phyloP scores from a whole-genome alignment of 2,329 filamentous ascomycete species.

The Emergomyces orientalis region DNA sequence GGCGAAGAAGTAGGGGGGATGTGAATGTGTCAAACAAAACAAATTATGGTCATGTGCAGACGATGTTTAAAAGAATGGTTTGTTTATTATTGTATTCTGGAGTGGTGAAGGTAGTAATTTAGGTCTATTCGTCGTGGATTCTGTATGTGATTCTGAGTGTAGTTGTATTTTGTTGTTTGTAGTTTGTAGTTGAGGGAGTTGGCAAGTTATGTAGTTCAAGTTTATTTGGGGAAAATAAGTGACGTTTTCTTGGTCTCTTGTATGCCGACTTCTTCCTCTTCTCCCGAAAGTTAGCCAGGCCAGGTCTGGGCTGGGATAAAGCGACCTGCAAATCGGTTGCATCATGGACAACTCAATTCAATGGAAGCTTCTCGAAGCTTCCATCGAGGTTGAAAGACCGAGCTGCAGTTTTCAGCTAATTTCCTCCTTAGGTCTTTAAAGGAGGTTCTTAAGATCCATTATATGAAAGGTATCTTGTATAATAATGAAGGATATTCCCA shows the following conservation, averaged over 20 bases:
- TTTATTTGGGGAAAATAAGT: neutral
- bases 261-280: no score
- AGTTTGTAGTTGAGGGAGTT: neutral
- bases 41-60: neutral
- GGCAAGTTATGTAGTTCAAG: neutral
- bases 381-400: conserved; percentile 10
- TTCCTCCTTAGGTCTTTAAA: neutral
- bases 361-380: conserved; percentile 34
- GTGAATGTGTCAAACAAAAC: neutral
- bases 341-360: conserved; percentile 4
- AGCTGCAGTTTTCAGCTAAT: neutral
- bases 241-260: neutral
- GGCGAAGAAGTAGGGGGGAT: neutral
- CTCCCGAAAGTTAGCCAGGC: neutral
- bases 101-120: neutral
- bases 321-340: neutral
- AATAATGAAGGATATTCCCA: neutral
- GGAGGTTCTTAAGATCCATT: no score
- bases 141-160: no score
- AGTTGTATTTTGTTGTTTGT: neutral
- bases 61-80: neutral
- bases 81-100: neutral
- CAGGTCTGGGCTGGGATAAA: neutral
- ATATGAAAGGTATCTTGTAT: no score
- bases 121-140: neutral